Percentiles rank a stretch among this genome's conserved stretches.
phyloP scores from a whole-genome alignment of 108 stramenopile species.

The Skeletonema tropicum region DNA sequence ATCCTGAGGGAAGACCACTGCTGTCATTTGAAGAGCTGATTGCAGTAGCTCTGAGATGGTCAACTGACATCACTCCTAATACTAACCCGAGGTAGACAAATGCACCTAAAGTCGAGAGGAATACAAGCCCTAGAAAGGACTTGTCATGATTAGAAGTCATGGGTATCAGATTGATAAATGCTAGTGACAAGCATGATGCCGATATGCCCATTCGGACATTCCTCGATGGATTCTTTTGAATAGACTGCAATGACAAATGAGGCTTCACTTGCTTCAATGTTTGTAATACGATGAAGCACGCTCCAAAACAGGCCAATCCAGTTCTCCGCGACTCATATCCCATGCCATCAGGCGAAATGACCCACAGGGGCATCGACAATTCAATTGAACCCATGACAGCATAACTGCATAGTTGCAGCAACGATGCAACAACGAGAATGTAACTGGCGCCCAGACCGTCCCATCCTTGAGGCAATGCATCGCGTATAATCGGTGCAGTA shows the following conservation, averaged over 20 bases:
- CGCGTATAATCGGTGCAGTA: neutral
- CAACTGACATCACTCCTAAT: slow-evolving; percentile 1
- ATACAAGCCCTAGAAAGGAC: slow-evolving; percentile 20
- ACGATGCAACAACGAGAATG: slow-evolving; percentile 26
- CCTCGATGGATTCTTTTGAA: slow-evolving; percentile 44
- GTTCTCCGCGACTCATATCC: slow-evolving; percentile 48
- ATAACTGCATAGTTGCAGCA: slow-evolving; percentile 12
- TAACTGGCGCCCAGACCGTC: slow-evolving; percentile 27
- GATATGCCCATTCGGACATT: slow-evolving; percentile 52
- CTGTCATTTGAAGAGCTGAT: slow-evolving; percentile 3
- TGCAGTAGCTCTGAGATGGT: neutral
- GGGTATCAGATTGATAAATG: slow-evolving; percentile 17
- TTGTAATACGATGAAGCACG: slow-evolving; percentile 42
- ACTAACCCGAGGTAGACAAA: neutral
- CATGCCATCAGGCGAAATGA: slow-evolving; percentile 50
- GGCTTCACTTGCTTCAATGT: slow-evolving; percentile 31
- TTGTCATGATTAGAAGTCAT: slow-evolving; percentile 4
- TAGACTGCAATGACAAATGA: slow-evolving; percentile 26
- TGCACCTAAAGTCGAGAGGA: slow-evolving; percentile 1
- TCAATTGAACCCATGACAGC: slow-evolving; percentile 45
- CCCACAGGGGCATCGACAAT: slow-evolving; percentile 47
- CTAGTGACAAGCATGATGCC: slow-evolving; percentile 16
- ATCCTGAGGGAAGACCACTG: slow-evolving; percentile 10
- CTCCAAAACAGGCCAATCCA: slow-evolving; percentile 42
- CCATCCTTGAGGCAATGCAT: slow-evolving; percentile 21